phyloP scores from a whole-genome alignment of 768 basidiomycete genomes.

The Pisolithus albus region DNA sequence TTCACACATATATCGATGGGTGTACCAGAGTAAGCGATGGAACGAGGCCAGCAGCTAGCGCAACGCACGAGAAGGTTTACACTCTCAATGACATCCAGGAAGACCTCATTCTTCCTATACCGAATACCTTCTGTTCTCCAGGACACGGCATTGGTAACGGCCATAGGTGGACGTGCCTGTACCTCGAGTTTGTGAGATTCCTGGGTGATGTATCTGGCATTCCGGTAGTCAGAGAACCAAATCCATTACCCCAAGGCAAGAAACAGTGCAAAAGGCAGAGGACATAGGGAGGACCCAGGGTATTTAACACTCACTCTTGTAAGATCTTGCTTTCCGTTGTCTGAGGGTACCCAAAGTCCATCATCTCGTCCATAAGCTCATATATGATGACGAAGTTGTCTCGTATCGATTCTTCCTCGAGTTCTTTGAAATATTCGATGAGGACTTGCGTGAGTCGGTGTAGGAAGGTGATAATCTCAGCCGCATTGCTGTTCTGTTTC shows the following conservation, averaged over 20 bases:
- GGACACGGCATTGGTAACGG: slow-evolving; percentile 96
- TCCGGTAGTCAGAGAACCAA: neutral
- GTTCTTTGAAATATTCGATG: slow-evolving; percentile 98
- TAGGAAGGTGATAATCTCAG: slow-evolving; percentile 93
- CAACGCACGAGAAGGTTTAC: slow-evolving; percentile 84
- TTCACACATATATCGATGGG: neutral
- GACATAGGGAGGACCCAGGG: neutral
- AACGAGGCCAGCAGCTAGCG: neutral
- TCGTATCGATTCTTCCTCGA: slow-evolving; percentile 97
- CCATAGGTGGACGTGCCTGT: slow-evolving; percentile 88
- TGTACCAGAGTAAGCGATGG: neutral
- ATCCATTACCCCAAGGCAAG: neutral
- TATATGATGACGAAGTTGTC: slow-evolving; percentile 99
- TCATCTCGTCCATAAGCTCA: slow-evolving; percentile 98
- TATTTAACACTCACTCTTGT: slow-evolving; percentile 63
- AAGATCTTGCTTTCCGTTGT: slow-evolving; percentile 99
- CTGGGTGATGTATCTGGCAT: slow-evolving; percentile 86
- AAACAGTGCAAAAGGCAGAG: neutral
- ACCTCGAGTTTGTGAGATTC: slow-evolving; percentile 96
- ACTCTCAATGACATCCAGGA: slow-evolving; percentile 96
- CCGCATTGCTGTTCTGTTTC: slow-evolving; percentile 92
- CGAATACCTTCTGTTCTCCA: slow-evolving; percentile 97
- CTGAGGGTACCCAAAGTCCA: slow-evolving; percentile 99
- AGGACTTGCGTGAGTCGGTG: slow-evolving; percentile 90
- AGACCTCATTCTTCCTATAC: slow-evolving; percentile 98